A percentile compares a stretch with the other conserved stretches of the same genome.
phyloP scores from a whole-genome alignment of 139 green algal genomes.

The Chlamydomonas applanata region DNA sequence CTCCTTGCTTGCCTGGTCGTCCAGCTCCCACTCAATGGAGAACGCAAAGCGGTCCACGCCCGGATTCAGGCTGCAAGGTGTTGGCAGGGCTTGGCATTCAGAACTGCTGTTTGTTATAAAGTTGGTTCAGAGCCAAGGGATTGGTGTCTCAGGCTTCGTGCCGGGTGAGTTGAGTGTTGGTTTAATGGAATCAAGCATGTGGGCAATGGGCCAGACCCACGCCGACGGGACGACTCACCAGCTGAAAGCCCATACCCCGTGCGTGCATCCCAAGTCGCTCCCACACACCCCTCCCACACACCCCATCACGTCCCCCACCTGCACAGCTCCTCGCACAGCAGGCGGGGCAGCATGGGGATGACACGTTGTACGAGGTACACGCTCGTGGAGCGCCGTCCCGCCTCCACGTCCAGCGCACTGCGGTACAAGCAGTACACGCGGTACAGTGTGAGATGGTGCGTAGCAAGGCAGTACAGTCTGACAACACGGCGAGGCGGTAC shows the following conservation, averaged over 20 bases:
- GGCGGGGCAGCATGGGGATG: conserved; percentile 86
- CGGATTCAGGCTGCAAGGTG: conserved; percentile 61
- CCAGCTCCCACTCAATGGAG: conserved; percentile 88
- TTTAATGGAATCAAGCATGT: too few species aligned
- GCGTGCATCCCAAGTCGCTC: neutral
- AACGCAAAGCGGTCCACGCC: conserved; percentile 78
- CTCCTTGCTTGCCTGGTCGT: too few species aligned
- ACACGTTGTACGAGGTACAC: conserved; percentile 73
- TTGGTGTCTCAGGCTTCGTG: neutral
- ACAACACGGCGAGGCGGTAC: too few species aligned
- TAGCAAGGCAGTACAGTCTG: too few species aligned
- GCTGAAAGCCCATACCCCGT: too few species aligned
- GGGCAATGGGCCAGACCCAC: too few species aligned
- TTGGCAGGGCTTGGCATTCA: neutral
- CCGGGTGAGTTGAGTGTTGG: too few species aligned
- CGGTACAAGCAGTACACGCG: too few species aligned
- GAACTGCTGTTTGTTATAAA: too few species aligned
- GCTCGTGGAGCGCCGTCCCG: conserved; percentile 62
- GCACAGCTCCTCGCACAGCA: conserved; percentile 92
- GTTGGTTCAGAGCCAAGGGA: too few species aligned
- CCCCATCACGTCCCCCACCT: conserved; percentile 1
- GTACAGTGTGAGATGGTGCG: too few species aligned
- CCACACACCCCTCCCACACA: neutral
- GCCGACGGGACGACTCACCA: too few species aligned
- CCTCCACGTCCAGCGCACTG: conserved; percentile 79